Conservation (phyloP, 352 stramenopile species). For the Globisporangium nodosum region DNA sequence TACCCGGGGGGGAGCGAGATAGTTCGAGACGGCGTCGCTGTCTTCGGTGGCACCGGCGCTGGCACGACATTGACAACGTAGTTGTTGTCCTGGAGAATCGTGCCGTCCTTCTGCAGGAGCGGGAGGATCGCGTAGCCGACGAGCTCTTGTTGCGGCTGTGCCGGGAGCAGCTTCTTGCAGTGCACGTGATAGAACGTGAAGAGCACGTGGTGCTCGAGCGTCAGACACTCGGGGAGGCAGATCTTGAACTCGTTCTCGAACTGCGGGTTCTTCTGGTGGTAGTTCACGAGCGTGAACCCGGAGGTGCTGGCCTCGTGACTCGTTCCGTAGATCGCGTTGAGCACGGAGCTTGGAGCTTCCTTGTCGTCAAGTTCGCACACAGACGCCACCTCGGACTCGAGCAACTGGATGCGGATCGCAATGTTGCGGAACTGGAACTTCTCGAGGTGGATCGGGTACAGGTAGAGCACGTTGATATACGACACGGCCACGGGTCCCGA, state of each 20-base stretch:
- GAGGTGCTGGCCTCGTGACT: constrained; percentile 22
- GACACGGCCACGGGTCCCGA: constrained; percentile 49
- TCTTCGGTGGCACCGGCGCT: constrained; percentile 15
- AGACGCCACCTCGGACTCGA: constrained; percentile 40
- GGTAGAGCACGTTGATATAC: constrained; percentile 55
- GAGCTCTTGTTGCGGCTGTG: constrained; percentile 61
- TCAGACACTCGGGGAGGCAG: constrained; percentile 46
- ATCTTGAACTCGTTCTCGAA: constrained; percentile 79
- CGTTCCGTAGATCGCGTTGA: constrained; percentile 30
- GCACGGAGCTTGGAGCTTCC: constrained; percentile 23
- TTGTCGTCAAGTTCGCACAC: constrained; percentile 33
- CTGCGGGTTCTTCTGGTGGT: constrained; percentile 72
- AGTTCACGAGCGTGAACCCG: constrained; percentile 52
- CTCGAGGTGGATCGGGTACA: constrained; percentile 64
- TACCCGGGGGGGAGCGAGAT: constrained; percentile 42
- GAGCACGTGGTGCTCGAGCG: constrained; percentile 42
- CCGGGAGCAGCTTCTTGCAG: constrained; percentile 65
- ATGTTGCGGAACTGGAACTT: constrained; percentile 67
- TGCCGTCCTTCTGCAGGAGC: constrained; percentile 40
- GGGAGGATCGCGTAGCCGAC: constrained; percentile 49
- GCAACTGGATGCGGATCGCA: constrained; percentile 54
- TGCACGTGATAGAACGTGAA: constrained; percentile 82
- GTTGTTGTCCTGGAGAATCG: constrained; percentile 40
- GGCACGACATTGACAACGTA: constrained; percentile 35
- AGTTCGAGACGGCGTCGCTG: constrained; percentile 13